A percentile compares a stretch with the other conserved stretches of the same genome.
phyloP scores from a whole-genome alignment of 345 rosid genomes.

The Balakata baccata region DNA sequence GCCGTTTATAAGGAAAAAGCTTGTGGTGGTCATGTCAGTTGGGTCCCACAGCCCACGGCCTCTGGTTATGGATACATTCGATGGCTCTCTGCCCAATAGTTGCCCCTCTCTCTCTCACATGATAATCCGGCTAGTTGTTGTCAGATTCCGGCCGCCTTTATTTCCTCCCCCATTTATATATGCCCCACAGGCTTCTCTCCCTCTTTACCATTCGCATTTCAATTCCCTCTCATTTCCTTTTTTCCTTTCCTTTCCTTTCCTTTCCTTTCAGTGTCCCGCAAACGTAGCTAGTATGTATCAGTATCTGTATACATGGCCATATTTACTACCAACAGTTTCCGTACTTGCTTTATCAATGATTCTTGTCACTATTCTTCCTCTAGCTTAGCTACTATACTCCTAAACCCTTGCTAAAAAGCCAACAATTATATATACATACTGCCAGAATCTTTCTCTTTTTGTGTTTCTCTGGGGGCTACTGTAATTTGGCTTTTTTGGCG shows the following conservation, averaged over 20 bases:
- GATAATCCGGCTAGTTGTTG: neutral
- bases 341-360: neutral
- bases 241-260: neutral
- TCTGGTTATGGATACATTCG: conserved; percentile 34
- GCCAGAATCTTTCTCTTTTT: neutral
- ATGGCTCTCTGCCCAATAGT: conserved; percentile 17
- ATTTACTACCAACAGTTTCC: neutral
- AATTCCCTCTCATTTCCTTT: neutral
- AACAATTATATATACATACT: too few species aligned
- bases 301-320: neutral
- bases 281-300: neutral
- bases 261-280: neutral
- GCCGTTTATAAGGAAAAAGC: conserved; percentile 19
- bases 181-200: conserved; percentile 8
- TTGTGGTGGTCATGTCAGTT: conserved; percentile 54
- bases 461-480: neutral
- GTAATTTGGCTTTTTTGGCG: neutral
- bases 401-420: too few species aligned
- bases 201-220: neutral
- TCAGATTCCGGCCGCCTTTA: conserved; percentile 18
- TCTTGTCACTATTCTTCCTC: neutral
- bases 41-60: conserved; percentile 42
- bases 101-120: conserved; percentile 9
- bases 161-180: conserved; percentile 6
- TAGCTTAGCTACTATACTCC: too few species aligned